Conservation (phyloP, 2,329 filamentous ascomycete species). For the Penicillium sclerotigenum region DNA sequence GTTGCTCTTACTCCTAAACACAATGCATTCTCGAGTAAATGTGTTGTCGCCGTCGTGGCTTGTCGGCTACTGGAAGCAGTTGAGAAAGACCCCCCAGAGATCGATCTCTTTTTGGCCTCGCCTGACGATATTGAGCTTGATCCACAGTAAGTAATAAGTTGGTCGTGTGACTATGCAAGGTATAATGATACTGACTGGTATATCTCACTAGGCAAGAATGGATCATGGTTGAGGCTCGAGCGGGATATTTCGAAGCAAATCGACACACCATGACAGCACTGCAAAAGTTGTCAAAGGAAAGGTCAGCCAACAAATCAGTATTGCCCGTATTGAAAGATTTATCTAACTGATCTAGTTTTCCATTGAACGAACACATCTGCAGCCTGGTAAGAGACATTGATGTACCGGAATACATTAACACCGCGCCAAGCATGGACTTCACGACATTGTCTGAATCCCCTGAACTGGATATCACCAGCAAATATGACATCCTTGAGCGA, state of each 20-base stretch:
- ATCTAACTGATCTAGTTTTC: conserved; percentile 37
- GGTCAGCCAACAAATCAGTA: conserved; percentile 26
- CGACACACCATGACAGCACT: conserved; percentile 70
- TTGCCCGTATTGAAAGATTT: not conserved
- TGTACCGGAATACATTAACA: conserved; percentile 52
- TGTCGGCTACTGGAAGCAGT: conserved; percentile 64
- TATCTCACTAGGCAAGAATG: conserved; percentile 50
- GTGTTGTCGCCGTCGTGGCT: conserved; percentile 69
- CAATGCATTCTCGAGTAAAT: conserved; percentile 63
- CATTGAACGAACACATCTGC: conserved; percentile 45
- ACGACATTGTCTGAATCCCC: conserved; percentile 41
- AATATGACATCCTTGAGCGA: conserved; percentile 48
- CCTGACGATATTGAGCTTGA: conserved; percentile 64
- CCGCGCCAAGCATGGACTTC: conserved; percentile 52
- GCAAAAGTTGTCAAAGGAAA: conserved; percentile 61
- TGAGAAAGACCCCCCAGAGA: conserved; percentile 63
- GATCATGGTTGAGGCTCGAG: conserved; percentile 74
- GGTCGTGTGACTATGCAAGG: rapidly evolving
- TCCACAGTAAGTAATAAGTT: conserved; percentile 45
- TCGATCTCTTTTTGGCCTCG: conserved; percentile 72
- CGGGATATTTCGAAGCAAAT: conserved; percentile 73
- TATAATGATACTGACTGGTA: not conserved
- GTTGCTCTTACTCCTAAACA: conserved; percentile 53
- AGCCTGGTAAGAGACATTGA: conserved; percentile 39
- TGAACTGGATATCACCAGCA: conserved; percentile 40